These are phyloP conservation scores for Fusarium devonianum DNA, from an alignment of 2,329 filamentous ascomycete species.

Conservation along the genomic window DNA sequence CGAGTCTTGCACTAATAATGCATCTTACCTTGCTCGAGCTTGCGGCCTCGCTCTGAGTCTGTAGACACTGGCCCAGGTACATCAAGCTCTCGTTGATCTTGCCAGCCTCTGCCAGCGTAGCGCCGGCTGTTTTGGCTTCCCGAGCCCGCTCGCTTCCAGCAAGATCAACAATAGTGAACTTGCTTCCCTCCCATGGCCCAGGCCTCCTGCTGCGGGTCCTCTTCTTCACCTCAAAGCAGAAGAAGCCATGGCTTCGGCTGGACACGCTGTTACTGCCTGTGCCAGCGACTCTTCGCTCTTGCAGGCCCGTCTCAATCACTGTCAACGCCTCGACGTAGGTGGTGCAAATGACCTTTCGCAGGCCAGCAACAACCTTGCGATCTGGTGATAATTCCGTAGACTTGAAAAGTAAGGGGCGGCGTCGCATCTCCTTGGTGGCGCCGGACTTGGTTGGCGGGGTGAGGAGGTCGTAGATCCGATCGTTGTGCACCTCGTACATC, in stretches of 20 bases:
- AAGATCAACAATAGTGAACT: conserved; percentile 87
- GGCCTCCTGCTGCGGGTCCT: conserved; percentile 57
- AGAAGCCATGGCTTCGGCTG: conserved; percentile 94
- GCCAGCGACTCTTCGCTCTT: conserved; percentile 85
- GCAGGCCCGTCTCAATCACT: conserved; percentile 87
- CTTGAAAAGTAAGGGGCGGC: conserved; percentile 91
- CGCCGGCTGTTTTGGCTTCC: conserved; percentile 91
- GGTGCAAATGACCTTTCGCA: conserved; percentile 88
- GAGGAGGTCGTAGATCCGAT: conserved; percentile 93
- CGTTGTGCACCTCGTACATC: conserved; percentile 99
- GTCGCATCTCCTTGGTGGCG: conserved; percentile 72
- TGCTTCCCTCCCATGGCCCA: conserved; percentile 75
- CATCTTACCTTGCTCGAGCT: conserved; percentile 72
- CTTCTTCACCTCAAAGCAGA: conserved; percentile 94
- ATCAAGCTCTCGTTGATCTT: conserved; percentile 99
- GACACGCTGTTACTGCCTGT: conserved; percentile 94
- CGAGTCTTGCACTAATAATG: not conserved
- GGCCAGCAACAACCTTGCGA: conserved; percentile 90
- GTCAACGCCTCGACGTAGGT: conserved; percentile 84
- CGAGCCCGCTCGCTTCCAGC: conserved; percentile 93
- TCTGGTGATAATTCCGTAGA: conserved; percentile 86
- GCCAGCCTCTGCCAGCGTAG: conserved; percentile 91
- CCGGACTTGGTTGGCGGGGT: conserved; percentile 67
- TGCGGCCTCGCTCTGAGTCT: conserved; percentile 87
- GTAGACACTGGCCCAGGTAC: conserved; percentile 96